Evolutionary conservation across 2,329 filamentous ascomycete genomes (phyloP), one percentile per base, ranked within the genome.

Genomic region (Claviceps lovelessii): DNA sequence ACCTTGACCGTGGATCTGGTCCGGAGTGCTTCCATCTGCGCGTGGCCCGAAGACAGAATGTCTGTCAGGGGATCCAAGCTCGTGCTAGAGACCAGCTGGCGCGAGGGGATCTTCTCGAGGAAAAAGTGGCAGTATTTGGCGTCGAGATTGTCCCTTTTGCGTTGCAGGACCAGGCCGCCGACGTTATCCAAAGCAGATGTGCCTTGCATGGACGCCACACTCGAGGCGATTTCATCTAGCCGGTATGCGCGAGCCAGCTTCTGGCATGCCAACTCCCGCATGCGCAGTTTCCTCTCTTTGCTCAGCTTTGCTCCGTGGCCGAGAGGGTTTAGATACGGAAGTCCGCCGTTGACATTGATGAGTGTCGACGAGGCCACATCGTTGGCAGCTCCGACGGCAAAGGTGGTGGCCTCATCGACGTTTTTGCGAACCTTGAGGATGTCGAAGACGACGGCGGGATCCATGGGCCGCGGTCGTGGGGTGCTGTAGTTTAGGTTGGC

Each of bases 101-200:
- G 74, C 45, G 82, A 86, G 1, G 87, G 85, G 31, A 93, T 90
- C 77, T 91, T 93, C 70, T 94, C 87, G 69, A 91, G 87, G 68
- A 94, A 94, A 71, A 91, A 93, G 65, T 93, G 86, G n/a, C 93
- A 88, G 65, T 93, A 93, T 67, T 85, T 86, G 33, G 87, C 88
- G 63, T 93, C 86, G 47, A 75, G 69, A 63, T 90, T 83, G 52
- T 76, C 67, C n/a, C 80, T 75, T 57, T 80, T 83, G 57, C 86
- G 76, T 65, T 86, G 81, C 58, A 93, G 70, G 37, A 94, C 88
- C 58, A 85, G 73, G 6, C 78, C 76, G 2, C 85, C 87, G 3
- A 93, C 84, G 56, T 88, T 85, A 61, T 93, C 86, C 13, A 94
- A 72, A 0, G 85, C 81, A 19, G 85, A 86, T 1, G 86, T 82